Evolutionary conservation across 768 basidiomycete species (phyloP).

Genomic region (Rubroboletus pulcherrimus): DNA sequence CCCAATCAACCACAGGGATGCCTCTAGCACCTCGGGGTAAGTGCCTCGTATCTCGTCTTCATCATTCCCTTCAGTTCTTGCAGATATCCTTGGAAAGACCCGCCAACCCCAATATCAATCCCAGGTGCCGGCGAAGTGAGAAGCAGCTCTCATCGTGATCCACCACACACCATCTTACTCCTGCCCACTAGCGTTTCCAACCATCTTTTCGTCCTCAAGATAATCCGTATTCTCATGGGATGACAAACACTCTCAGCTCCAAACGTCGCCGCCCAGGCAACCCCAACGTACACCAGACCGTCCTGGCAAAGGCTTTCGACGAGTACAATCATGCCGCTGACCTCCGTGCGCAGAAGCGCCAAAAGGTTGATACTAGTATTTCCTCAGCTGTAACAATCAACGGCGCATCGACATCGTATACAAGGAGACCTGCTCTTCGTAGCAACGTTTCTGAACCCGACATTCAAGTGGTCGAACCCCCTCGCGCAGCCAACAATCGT

Average conservation of each 20-base stretch:
- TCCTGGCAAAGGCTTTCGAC: slow-evolving; percentile 13
- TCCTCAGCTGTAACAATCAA: not conserved
- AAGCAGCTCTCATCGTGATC: not conserved
- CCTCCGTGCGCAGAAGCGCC: slow-evolving; percentile 21
- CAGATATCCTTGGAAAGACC: slow-evolving; percentile 15
- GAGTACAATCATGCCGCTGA: not conserved
- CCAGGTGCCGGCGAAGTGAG: slow-evolving; percentile 19
- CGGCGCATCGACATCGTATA: slow-evolving; percentile 1
- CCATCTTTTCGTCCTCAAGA: slow-evolving; percentile 1
- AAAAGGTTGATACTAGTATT: slow-evolving; percentile 12
- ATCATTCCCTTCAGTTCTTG: slow-evolving; percentile 5
- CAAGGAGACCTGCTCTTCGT: not conserved
- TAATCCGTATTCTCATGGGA: slow-evolving; percentile 9
- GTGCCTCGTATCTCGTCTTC: slow-evolving; percentile 3
- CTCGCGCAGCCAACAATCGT: not conserved
- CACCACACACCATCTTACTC: slow-evolving; percentile 4
- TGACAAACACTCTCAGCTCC: not conserved
- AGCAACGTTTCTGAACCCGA: slow-evolving; percentile 17
- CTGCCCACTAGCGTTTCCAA: slow-evolving; percentile 6
- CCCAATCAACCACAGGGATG: slow-evolving; percentile 29
- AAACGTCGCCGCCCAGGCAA: slow-evolving; percentile 12
- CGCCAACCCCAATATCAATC: slow-evolving; percentile 21
- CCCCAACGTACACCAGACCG: slow-evolving; percentile 19
- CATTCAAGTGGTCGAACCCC: slow-evolving; percentile 17
- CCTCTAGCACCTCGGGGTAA: slow-evolving; percentile 22